Conservation (phyloP, 768 basidiomycete genomes). For the Lactarius tabidus region DNA sequence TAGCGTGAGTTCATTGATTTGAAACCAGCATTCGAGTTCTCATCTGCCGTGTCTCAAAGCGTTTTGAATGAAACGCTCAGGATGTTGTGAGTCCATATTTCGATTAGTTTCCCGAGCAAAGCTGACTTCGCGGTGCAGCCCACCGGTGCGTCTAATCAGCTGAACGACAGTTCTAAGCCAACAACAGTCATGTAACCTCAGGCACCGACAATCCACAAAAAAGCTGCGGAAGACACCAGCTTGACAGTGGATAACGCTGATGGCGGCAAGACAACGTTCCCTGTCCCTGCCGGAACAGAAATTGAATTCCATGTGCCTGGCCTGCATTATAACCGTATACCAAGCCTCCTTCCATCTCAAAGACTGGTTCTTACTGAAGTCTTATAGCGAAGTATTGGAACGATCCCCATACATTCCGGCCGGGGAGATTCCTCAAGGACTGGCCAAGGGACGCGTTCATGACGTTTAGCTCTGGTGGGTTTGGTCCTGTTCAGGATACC, state of each 20-base stretch:
- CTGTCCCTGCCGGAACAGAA: conserved; percentile 41
- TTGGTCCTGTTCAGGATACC: neutral
- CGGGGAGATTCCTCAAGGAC: conserved; percentile 34
- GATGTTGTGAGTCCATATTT: conserved; percentile 31
- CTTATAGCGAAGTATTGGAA: conserved; percentile 51
- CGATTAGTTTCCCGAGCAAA: neutral
- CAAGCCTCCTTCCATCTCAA: neutral
- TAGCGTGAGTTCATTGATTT: conserved; percentile 21
- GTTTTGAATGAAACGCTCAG: conserved; percentile 50
- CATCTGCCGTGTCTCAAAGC: conserved; percentile 28
- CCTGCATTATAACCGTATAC: conserved; percentile 49
- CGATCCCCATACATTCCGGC: conserved; percentile 45
- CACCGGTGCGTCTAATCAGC: conserved; percentile 5
- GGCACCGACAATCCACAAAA: conserved; percentile 44
- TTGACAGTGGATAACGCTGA: conserved; percentile 34
- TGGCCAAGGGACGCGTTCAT: conserved; percentile 35
- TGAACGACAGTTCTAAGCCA: neutral
- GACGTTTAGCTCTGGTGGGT: conserved; percentile 30
- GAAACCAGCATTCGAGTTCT: neutral
- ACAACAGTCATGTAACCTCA: conserved; percentile 30
- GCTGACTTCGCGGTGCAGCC: conserved; percentile 3
- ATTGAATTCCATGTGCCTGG: conserved; percentile 39
- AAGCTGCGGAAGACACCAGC: conserved; percentile 43
- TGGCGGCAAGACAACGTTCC: conserved; percentile 39
- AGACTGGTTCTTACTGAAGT: neutral